Percentiles rank a stretch among this genome's conserved stretches.
Evolutionary conservation across 2,329 filamentous ascomycete genomes (phyloP).

Genomic region (Talaromyces sp.): DNA sequence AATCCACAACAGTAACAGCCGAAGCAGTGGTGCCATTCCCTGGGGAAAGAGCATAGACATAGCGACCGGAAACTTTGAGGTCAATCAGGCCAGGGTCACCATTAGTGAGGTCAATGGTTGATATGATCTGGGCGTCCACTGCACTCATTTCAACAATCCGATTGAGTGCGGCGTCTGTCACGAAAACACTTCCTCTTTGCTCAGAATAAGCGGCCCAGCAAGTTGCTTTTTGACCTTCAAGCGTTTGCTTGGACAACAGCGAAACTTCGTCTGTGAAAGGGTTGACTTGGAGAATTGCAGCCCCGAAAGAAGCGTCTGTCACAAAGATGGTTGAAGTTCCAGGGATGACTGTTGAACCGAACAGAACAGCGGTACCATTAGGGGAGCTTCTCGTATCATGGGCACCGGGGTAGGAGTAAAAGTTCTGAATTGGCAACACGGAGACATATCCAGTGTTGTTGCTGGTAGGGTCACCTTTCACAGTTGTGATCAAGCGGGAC

Average conservation of each 20-base stretch:
- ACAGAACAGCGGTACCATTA: slow-evolving; percentile 55
- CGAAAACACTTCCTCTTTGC: slow-evolving; percentile 52
- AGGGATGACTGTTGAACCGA: slow-evolving; percentile 52
- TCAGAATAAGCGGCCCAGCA: slow-evolving; percentile 57
- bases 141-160: slow-evolving; percentile 57
- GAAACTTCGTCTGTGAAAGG: slow-evolving; percentile 29
- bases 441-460: slow-evolving; percentile 59
- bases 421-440: slow-evolving; percentile 45
- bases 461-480: slow-evolving; percentile 57
- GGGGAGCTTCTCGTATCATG: slow-evolving; percentile 45
- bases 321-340: slow-evolving; percentile 49
- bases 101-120: slow-evolving; percentile 44
- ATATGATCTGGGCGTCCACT: slow-evolving; percentile 48
- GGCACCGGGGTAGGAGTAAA: slow-evolving; percentile 16
- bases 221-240: slow-evolving; percentile 54
- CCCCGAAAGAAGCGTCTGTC: slow-evolving; percentile 60
- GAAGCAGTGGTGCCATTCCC: slow-evolving; percentile 46
- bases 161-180: slow-evolving; percentile 55
- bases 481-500: slow-evolving; percentile 51
- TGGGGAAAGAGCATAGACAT: slow-evolving; percentile 57
- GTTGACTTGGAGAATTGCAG: slow-evolving; percentile 48
- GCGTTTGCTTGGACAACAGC: slow-evolving; percentile 37
- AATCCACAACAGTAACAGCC: slow-evolving; percentile 42
- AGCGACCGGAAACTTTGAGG: slow-evolving; percentile 50
- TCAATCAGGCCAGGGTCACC: slow-evolving; percentile 57